phyloP scores from a whole-genome alignment of 2,329 filamentous ascomycete species.

The Colletotrichum musicola region DNA sequence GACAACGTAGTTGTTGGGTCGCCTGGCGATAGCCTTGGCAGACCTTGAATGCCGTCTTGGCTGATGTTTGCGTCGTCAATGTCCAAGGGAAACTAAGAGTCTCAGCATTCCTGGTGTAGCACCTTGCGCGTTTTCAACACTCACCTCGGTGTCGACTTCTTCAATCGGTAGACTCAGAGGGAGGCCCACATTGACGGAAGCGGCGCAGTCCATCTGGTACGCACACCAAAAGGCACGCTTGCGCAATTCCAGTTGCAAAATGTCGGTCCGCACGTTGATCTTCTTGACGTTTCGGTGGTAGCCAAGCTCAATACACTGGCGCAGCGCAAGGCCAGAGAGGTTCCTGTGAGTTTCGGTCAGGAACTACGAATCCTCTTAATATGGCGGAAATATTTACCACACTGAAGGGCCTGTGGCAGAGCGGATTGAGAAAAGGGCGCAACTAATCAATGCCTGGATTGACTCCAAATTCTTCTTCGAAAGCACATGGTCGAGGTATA shows the following conservation, averaged over 20 bases:
- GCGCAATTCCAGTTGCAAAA: constrained; percentile 27
- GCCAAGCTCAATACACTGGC: constrained; percentile 50
- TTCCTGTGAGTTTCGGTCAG: constrained; percentile 33
- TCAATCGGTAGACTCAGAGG: constrained; percentile 16
- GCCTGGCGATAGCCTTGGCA: not conserved
- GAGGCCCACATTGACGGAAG: constrained; percentile 20
- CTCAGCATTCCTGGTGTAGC: not conserved
- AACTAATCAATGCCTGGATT: constrained; percentile 47
- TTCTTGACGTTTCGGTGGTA: constrained; percentile 43
- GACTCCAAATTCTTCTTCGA: constrained; percentile 43
- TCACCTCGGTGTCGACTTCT: constrained; percentile 31
- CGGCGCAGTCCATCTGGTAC: constrained; percentile 24
- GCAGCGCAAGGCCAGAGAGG: constrained; percentile 47
- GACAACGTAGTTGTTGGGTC: constrained; percentile 14
- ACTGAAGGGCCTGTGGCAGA: constrained; percentile 44
- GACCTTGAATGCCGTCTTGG: not conserved
- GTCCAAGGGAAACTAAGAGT: constrained; percentile 23
- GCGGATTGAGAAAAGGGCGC: constrained; percentile 45
- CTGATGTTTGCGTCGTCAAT: constrained; percentile 20
- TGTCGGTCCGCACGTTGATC: not conserved
- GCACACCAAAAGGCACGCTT: constrained; percentile 37
- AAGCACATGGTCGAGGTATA: constrained; percentile 39
- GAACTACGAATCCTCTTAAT: too few relatives aligned
- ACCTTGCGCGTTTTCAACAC: not conserved
- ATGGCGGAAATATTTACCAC: constrained; percentile 30